These are phyloP conservation scores for Tephrocybe sp. DNA, from an alignment of 768 basidiomycete genomes.

Conservation along the genomic window DNA sequence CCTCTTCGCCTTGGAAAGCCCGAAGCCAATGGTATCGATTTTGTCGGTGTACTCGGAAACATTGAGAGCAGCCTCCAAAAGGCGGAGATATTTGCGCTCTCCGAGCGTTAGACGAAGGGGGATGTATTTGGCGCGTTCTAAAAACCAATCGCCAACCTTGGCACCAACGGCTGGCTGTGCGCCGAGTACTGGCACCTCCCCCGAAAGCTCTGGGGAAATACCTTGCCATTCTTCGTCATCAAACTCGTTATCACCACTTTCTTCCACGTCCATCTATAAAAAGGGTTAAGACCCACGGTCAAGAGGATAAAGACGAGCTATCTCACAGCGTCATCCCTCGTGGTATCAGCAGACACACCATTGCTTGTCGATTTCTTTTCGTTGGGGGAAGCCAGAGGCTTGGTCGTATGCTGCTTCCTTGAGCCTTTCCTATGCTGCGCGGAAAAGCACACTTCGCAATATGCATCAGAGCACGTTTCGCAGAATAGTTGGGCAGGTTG, in stretches of 20 bases:
- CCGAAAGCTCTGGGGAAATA: slow-evolving; percentile 27
- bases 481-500: slow-evolving; percentile 79
- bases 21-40: slow-evolving; percentile 78
- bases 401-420: slow-evolving; percentile 60
- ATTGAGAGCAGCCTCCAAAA: slow-evolving; percentile 79
- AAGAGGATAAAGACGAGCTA: background rate
- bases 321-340: slow-evolving; percentile 9
- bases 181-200: slow-evolving; percentile 34
- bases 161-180: slow-evolving; percentile 59
- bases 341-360: background rate
- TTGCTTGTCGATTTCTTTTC: slow-evolving; percentile 25
- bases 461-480: slow-evolving; percentile 67
- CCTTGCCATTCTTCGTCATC: slow-evolving; percentile 45
- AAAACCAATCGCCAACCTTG: slow-evolving; percentile 80
- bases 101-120: slow-evolving; percentile 70
- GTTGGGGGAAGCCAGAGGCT: slow-evolving; percentile 35
- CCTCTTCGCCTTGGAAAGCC: slow-evolving; percentile 79
- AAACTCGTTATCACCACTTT: slow-evolving; percentile 28
- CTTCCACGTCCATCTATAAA: slow-evolving; percentile 46
- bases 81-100: slow-evolving; percentile 82
- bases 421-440: slow-evolving; percentile 83
- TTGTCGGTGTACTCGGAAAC: slow-evolving; percentile 91
- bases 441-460: slow-evolving; percentile 84
- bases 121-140: slow-evolving; percentile 78
- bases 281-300: background rate